phyloP scores from a whole-genome alignment of 164 flowering plant species.

The Sedum album region DNA sequence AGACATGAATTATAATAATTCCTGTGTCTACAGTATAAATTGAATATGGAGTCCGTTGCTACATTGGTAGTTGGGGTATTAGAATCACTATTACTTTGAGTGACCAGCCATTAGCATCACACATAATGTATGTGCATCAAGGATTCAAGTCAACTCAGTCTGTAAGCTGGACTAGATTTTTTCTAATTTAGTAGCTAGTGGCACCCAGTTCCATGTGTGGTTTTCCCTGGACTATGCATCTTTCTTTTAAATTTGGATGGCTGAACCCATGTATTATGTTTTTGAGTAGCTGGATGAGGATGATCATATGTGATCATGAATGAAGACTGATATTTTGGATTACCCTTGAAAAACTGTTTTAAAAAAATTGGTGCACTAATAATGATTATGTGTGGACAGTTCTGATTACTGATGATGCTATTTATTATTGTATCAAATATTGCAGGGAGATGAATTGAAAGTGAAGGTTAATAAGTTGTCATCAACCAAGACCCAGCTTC shows the following conservation, averaged over 20 bases:
- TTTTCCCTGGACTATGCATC: background rate
- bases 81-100: no score
- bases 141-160: no score
- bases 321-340: background rate
- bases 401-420: background rate
- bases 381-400: background rate
- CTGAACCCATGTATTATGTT: background rate
- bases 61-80: no score
- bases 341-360: background rate
- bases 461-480: slow-evolving; percentile 11
- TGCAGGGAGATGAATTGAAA: slow-evolving; percentile 6
- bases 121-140: background rate
- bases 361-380: background rate
- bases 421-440: background rate
- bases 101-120: background rate
- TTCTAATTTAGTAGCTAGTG: background rate
- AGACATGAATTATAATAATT: no score
- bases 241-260: background rate
- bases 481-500: slow-evolving; percentile 12
- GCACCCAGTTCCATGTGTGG: background rate
- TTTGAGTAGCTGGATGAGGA: background rate
- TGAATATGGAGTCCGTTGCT: no score
- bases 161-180: background rate
- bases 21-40: no score
- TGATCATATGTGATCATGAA: background rate